Evolutionary conservation across 2,329 filamentous ascomycete species (phyloP).

Genomic region (Trichoderma pleuroti): DNA sequence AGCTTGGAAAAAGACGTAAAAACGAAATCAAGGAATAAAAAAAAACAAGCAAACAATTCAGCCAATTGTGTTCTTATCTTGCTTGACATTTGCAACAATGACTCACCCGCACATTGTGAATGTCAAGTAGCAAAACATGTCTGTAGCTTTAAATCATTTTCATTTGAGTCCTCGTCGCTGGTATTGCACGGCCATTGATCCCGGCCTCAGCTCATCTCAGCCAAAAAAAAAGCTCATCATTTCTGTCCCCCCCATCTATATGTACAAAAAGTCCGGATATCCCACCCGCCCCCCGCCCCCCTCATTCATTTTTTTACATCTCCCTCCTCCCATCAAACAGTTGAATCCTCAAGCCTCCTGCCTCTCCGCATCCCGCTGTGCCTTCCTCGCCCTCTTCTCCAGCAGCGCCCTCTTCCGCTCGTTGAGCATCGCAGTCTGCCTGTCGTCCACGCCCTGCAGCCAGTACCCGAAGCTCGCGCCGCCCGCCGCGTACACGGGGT

Average conservation of each 20-base stretch:
- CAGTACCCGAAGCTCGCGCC: conserved; percentile 96
- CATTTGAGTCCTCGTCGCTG: background rate
- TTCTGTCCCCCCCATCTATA: background rate
- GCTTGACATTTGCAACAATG: background rate
- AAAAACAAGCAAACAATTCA: background rate
- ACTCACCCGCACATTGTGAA: background rate
- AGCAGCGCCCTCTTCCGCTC: conserved; percentile 77
- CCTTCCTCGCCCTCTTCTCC: conserved; percentile 79
- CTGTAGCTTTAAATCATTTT: background rate
- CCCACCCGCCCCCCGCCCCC: background rate
- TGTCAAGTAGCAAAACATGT: background rate
- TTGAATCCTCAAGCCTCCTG: conserved; percentile 2
- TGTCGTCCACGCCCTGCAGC: conserved; percentile 84
- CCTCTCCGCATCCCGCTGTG: conserved; percentile 34
- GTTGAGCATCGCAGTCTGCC: conserved; percentile 71
- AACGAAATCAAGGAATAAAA: background rate
- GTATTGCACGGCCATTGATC: background rate
- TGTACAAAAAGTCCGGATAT: background rate
- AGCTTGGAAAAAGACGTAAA: background rate
- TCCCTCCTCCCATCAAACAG: background rate
- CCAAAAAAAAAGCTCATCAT: background rate
- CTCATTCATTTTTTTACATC: background rate
- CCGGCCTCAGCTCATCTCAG: background rate
- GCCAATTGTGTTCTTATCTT: background rate
- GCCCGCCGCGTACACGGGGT: conserved; percentile 81